Percentiles rank a stretch among this genome's conserved stretches.
These are phyloP conservation scores for Salvia rosmarinus DNA, from an alignment of 257 asterid species.

Conservation along the genomic window DNA sequence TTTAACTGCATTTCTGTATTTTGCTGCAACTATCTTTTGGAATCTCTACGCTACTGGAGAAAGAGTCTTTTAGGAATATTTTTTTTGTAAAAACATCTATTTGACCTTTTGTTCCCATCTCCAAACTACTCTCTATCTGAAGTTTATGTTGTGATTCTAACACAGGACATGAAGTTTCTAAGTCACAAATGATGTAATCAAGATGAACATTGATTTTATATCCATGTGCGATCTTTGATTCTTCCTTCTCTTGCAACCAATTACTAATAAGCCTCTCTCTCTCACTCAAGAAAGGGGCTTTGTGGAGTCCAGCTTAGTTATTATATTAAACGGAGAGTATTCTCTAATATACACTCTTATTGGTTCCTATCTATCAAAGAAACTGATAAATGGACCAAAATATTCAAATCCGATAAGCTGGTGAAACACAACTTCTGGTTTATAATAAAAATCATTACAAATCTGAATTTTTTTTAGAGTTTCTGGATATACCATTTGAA, in stretches of 20 bases:
- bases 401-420: too few species aligned
- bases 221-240: too few species aligned
- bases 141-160: neutral
- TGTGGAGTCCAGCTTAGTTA: too few species aligned
- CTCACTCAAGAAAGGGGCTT: too few species aligned
- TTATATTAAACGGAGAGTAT: too few species aligned
- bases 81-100: neutral
- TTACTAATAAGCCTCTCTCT: too few species aligned
- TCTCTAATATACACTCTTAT: too few species aligned
- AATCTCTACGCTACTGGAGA: constrained; percentile 87
- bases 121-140: neutral
- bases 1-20: constrained; percentile 86
- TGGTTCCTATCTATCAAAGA: too few species aligned
- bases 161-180: neutral
- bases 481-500: neutral
- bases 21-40: constrained; percentile 78
- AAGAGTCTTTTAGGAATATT: constrained; percentile 60
- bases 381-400: too few species aligned
- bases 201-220: neutral
- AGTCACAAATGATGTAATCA: neutral
- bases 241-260: too few species aligned
- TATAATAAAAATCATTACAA: too few species aligned
- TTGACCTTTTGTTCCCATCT: neutral
- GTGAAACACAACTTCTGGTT: too few species aligned
- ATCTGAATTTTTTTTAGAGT: neutral